Conservation (phyloP, 2,329 filamentous ascomycete genomes). For the Sphaerostilbella broomeana region DNA sequence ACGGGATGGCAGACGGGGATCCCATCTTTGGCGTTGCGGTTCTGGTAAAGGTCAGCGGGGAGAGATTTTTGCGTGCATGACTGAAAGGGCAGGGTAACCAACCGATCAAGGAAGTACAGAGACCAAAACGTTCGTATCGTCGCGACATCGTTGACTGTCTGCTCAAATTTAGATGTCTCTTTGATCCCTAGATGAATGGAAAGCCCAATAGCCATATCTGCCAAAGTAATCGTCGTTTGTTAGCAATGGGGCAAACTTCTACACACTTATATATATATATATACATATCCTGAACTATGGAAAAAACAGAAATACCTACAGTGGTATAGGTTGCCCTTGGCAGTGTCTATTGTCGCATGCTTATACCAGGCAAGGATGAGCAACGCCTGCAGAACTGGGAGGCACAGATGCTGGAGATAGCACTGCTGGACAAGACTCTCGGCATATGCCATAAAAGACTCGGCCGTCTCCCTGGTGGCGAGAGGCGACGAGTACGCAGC, state of each 20-base stretch:
- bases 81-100: background rate
- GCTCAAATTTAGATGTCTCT: background rate
- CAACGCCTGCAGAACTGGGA: slow-evolving; percentile 7
- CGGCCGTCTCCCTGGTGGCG: slow-evolving; percentile 2
- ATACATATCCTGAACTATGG: no score
- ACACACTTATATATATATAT: no score
- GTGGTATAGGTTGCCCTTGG: slow-evolving; percentile 10
- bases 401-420: slow-evolving; percentile 9
- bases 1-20: slow-evolving; percentile 2
- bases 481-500: slow-evolving; percentile 8
- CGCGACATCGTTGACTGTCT: slow-evolving; percentile 2
- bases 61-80: background rate
- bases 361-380: slow-evolving; percentile 9
- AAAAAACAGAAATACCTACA: no score
- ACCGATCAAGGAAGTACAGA: slow-evolving; percentile 9
- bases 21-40: slow-evolving; percentile 5
- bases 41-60: no score
- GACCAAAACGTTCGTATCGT: slow-evolving; percentile 11
- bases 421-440: slow-evolving; percentile 11
- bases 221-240: background rate
- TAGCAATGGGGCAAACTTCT: no score
- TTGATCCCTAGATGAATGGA: slow-evolving; percentile 5
- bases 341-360: slow-evolving; percentile 5
- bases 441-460: slow-evolving; percentile 8
- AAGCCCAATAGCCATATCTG: slow-evolving; percentile 12